These are phyloP conservation scores for Penicillium corylophilum DNA, from an alignment of 2,329 filamentous ascomycete species.

Conservation along the genomic window DNA sequence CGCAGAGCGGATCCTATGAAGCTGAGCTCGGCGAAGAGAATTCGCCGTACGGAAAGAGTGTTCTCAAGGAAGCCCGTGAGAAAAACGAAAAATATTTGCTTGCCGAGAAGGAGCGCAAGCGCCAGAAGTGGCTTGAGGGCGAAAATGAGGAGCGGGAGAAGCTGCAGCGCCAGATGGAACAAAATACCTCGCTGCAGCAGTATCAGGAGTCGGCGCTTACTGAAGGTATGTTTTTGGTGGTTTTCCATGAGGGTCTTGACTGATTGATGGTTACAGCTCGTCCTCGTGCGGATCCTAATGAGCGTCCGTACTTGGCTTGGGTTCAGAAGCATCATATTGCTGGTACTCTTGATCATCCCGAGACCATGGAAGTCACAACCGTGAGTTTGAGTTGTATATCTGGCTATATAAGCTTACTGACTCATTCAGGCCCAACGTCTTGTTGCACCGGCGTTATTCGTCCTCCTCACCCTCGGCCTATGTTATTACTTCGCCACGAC, in stretches of 20 bases:
- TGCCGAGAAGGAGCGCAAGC: constrained; percentile 49
- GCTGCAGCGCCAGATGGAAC: constrained; percentile 30
- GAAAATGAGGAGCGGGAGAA: constrained; percentile 46
- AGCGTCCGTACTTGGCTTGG: constrained; percentile 43
- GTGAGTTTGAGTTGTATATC: constrained; percentile 23
- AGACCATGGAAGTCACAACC: constrained; percentile 36
- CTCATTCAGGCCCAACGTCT: constrained; percentile 43
- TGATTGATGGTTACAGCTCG: constrained; percentile 29
- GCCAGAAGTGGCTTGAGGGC: constrained; percentile 53
- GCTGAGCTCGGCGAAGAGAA: constrained; percentile 42
- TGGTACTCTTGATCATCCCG: constrained; percentile 35
- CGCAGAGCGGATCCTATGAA: constrained; percentile 46
- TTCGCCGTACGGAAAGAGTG: constrained; percentile 44
- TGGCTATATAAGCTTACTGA: neutral
- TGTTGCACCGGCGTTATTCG: constrained; percentile 45
- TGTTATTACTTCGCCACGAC: constrained; percentile 48
- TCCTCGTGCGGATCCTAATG: constrained; percentile 41
- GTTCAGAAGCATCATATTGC: constrained; percentile 44
- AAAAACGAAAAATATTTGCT: constrained; percentile 41
- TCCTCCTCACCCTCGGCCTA: constrained; percentile 39
- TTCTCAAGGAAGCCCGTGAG: constrained; percentile 41
- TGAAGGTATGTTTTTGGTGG: constrained; percentile 30
- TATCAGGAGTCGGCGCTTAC: constrained; percentile 36
- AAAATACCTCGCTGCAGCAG: constrained; percentile 38
- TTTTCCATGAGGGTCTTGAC: neutral